phyloP scores from a whole-genome alignment of 2,329 filamentous ascomycete genomes.

The Juglanconis juglandina region DNA sequence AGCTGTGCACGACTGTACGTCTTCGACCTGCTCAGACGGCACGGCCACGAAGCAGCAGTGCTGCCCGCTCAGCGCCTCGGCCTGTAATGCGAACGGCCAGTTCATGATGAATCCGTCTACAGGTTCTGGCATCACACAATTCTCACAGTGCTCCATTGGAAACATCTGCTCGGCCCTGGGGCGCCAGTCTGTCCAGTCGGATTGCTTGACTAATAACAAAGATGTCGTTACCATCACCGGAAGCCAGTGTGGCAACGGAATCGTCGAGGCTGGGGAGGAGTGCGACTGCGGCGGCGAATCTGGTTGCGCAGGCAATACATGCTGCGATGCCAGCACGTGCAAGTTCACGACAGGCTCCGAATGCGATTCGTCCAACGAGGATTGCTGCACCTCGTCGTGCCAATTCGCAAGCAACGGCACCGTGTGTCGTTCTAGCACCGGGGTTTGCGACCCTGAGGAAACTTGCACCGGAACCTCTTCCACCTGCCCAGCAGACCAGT shows the following conservation, averaged over 20 bases:
- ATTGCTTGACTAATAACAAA: conserved; percentile 81
- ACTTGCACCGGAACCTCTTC: conserved; percentile 71
- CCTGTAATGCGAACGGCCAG: conserved; percentile 71
- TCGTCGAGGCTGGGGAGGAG: conserved; percentile 89
- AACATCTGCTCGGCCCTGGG: conserved; percentile 89
- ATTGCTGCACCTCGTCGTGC: conserved; percentile 69
- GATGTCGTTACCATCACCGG: conserved; percentile 77
- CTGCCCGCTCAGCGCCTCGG: conserved; percentile 67
- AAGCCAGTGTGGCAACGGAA: conserved; percentile 91
- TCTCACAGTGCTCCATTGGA: conserved; percentile 85
- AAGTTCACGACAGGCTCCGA: conserved; percentile 72
- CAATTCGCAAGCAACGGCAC: conserved; percentile 64
- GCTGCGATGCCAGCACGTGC: conserved; percentile 85
- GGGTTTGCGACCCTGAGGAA: conserved; percentile 82
- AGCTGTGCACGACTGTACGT: conserved; percentile 87
- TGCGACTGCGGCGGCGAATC: conserved; percentile 85
- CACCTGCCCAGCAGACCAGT: conserved; percentile 70
- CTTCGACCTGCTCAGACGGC: conserved; percentile 61
- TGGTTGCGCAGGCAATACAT: conserved; percentile 70
- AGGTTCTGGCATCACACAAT: conserved; percentile 65
- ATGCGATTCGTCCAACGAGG: conserved; percentile 79
- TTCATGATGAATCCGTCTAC: conserved; percentile 98
- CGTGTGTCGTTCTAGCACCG: conserved; percentile 76
- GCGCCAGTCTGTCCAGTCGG: conserved; percentile 69
- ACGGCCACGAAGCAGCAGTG: conserved; percentile 57